Percentiles rank a stretch among this genome's conserved stretches.
phyloP scores from a whole-genome alignment of 2,329 filamentous ascomycete species.

The Fusarium fracticaudum region DNA sequence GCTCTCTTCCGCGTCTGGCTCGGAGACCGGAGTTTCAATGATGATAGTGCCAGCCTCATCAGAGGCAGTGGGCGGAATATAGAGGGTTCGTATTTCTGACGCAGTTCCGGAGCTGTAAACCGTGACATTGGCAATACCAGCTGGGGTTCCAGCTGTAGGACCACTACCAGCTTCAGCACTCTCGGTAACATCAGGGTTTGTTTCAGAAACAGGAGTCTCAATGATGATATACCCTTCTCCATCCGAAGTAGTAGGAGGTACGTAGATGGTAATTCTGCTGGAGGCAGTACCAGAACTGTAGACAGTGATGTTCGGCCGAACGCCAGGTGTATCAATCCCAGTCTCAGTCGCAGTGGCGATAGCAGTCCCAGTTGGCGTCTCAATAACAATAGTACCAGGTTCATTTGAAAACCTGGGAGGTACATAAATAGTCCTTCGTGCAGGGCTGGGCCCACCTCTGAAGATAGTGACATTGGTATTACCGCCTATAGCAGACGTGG shows the following conservation, averaged over 20 bases:
- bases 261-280: not conserved
- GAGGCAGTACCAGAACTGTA: not conserved
- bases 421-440: not conserved
- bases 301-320: not conserved
- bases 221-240: slow-evolving; percentile 1
- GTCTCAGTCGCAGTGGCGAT: not conserved
- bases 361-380: not conserved
- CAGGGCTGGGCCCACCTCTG: not conserved
- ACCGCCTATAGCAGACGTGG: not conserved
- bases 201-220: not conserved
- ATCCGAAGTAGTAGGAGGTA: not conserved
- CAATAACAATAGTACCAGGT: slow-evolving; percentile 13
- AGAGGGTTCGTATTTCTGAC: not conserved
- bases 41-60: not conserved
- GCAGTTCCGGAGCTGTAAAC: not conserved
- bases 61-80: not conserved
- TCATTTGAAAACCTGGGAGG: not conserved
- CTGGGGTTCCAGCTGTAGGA: accelerated
- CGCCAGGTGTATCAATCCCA: not conserved
- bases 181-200: accelerated
- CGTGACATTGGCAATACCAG: not conserved
- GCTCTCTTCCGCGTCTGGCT: no score
- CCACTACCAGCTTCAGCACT: not conserved
- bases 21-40: not conserved
- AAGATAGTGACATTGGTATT: slow-evolving; percentile 14